A percentile compares a stretch with the other conserved stretches of the same genome.
phyloP scores from a whole-genome alignment of 2,329 filamentous ascomycete genomes.

The Fusarium pilosicola region DNA sequence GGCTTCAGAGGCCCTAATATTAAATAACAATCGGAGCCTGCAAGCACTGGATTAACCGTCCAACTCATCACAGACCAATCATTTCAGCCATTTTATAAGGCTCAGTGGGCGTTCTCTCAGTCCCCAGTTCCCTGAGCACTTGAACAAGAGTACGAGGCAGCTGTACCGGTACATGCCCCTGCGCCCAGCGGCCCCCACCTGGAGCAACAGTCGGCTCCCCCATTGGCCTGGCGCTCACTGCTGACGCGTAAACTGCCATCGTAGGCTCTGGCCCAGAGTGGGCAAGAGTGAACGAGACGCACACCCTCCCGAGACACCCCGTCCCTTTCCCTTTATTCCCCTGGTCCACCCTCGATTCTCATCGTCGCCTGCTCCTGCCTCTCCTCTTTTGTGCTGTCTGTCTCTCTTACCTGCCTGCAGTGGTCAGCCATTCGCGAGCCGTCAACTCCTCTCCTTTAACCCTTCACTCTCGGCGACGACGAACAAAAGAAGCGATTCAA shows the following conservation, averaged over 20 bases:
- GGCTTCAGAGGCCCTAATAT: slow-evolving; percentile 5
- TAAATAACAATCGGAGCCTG: slow-evolving; percentile 25
- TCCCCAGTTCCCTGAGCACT: slow-evolving; percentile 10
- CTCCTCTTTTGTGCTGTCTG: slow-evolving; percentile 31
- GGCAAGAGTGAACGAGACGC: slow-evolving; percentile 42
- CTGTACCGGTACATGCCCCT: slow-evolving; percentile 43
- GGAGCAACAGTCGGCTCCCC: slow-evolving; percentile 16
- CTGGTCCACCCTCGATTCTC: slow-evolving; percentile 46
- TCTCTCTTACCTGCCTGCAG: slow-evolving; percentile 14
- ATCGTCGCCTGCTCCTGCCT: slow-evolving; percentile 40
- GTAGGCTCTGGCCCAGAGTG: slow-evolving; percentile 42
- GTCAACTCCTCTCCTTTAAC: slow-evolving; percentile 39
- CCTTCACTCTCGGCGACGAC: slow-evolving; percentile 23
- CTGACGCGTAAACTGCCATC: slow-evolving; percentile 54
- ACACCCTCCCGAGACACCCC: slow-evolving; percentile 48
- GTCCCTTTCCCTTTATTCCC: slow-evolving; percentile 49
- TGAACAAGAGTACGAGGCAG: slow-evolving; percentile 27
- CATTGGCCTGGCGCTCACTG: slow-evolving; percentile 47
- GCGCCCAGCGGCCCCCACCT: slow-evolving; percentile 42
- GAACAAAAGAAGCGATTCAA: slow-evolving; percentile 15
- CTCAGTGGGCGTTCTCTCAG: slow-evolving; percentile 14
- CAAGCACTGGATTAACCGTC: background rate
- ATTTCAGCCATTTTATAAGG: background rate
- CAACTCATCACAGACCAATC: slow-evolving; percentile 2
- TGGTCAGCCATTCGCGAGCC: slow-evolving; percentile 38